Base-by-base conservation (phyloP, 192 early-diverging fungal species). In the Linnemannia exigua region DNA sequence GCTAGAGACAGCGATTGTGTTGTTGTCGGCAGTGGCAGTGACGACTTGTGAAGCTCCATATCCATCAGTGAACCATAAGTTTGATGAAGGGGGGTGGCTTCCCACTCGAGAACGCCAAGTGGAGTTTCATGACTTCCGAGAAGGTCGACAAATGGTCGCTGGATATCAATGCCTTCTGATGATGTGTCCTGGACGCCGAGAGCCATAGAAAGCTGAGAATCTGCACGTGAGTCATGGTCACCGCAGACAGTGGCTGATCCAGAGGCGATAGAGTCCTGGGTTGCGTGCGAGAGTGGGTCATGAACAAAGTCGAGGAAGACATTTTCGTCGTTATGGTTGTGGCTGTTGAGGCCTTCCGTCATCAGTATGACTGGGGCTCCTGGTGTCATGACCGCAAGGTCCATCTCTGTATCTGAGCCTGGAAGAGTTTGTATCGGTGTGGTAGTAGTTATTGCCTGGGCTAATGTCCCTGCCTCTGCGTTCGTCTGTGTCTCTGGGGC, bases 21-120 rank as follows among this genome's bases (percentile, higher is more conserved):
- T 15, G 84, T 54, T 19, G 19, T 46, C 35, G 76, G 70, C 16
- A 72, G 69, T 15, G 71, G 36, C 15, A 66, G 61, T 9, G 79
- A 80, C 11, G 68, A 52, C 46, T 83, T 83, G 51, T 63, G 63
- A n/a, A 86, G 69, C 28, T 86, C 84, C 84, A 86, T 86, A 28
- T 80, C 84, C 78, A 86, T 80, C 7, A 86, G 75, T 1, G 84
- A 86, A 1, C 78, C 84, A 38, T 73, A 86, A 1, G 48, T 67
- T 25, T 72, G 74, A 63, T 68, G 81, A 46, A 37, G 41, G 16
- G 67, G 1, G 12, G 68, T 28, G 15, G 75, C 5, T n/a, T 35
- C 8, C 28, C 67, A 47, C 31, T 63, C 82, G 69, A 85, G 46
- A 51, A 71, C n/a, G 41, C 77, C 8, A 79, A 70, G 36, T 14